Conservation (phyloP, 169 alveolate species). For the Eimeria praecox region DNA sequence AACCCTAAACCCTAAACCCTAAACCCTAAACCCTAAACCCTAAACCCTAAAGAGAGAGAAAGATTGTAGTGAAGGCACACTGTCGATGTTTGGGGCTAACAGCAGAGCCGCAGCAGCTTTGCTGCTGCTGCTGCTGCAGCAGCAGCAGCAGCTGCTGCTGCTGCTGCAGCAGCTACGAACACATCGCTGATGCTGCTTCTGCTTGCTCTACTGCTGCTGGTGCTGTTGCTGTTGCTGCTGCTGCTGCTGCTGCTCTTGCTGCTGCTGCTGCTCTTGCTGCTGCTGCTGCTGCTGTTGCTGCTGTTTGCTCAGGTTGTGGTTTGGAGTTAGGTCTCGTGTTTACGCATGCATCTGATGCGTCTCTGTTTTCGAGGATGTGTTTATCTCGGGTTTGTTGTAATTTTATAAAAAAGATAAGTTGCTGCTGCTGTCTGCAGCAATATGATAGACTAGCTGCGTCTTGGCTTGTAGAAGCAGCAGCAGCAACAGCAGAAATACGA, state of each 20-base stretch:
- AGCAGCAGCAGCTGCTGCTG: not conserved
- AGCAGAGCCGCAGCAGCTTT: no score
- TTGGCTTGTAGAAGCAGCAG: not conserved
- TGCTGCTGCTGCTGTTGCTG: not conserved
- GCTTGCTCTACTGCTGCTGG: not conserved
- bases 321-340: conserved; percentile 28
- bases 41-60: not conserved
- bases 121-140: no score
- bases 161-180: not conserved
- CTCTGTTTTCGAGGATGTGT: not conserved
- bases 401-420: not conserved
- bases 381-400: not conserved
- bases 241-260: not conserved
- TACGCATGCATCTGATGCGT: not conserved
- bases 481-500: not conserved
- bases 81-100: not conserved
- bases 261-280: not conserved
- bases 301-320: no score
- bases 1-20: conserved; percentile 19
- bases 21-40: conserved; percentile 2
- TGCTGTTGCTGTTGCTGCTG: not conserved
- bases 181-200: not conserved
- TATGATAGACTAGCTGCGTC: not conserved
- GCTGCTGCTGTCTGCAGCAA: not conserved
- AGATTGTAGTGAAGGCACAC: no score